Percentiles rank a stretch among this genome's conserved stretches.
phyloP scores from a whole-genome alignment of 306 rosid genomes.

The Vigna angularis region DNA sequence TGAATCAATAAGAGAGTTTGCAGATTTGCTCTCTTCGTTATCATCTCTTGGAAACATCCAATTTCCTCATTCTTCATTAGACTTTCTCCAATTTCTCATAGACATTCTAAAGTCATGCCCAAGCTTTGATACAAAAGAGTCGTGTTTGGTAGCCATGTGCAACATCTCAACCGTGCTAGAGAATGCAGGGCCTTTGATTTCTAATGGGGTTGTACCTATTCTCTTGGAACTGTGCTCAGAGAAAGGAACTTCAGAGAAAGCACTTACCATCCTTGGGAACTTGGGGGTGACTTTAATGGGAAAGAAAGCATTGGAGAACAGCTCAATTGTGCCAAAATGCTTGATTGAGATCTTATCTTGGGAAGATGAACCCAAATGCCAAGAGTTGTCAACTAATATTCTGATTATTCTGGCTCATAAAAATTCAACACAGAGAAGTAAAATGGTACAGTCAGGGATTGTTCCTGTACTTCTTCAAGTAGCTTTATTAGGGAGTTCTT shows the following conservation, averaged over 20 bases:
- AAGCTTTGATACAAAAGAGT: conserved; percentile 52
- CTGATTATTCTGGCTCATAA: conserved; percentile 80
- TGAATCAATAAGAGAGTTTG: conserved; percentile 56
- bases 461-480: conserved; percentile 68
- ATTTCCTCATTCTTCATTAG: conserved; percentile 52
- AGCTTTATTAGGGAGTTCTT: conserved; percentile 66
- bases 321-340: conserved; percentile 57
- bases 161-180: conserved; percentile 65
- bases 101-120: conserved; percentile 51
- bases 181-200: conserved; percentile 59
- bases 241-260: conserved; percentile 60
- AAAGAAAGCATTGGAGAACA: conserved; percentile 69
- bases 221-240: conserved; percentile 49
- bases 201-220: conserved; percentile 57
- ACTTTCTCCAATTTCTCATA: conserved; percentile 58
- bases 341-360: conserved; percentile 72
- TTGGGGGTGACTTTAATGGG: conserved; percentile 69
- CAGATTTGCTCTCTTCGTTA: conserved; percentile 55
- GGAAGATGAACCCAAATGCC: conserved; percentile 73
- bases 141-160: conserved; percentile 59
- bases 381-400: conserved; percentile 68
- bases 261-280: conserved; percentile 67
- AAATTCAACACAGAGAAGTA: conserved; percentile 65
- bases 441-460: conserved; percentile 65
- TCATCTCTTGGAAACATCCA: conserved; percentile 62